Conservation (phyloP, 2,329 filamentous ascomycete genomes). For the Lachnellula occidentalis region DNA sequence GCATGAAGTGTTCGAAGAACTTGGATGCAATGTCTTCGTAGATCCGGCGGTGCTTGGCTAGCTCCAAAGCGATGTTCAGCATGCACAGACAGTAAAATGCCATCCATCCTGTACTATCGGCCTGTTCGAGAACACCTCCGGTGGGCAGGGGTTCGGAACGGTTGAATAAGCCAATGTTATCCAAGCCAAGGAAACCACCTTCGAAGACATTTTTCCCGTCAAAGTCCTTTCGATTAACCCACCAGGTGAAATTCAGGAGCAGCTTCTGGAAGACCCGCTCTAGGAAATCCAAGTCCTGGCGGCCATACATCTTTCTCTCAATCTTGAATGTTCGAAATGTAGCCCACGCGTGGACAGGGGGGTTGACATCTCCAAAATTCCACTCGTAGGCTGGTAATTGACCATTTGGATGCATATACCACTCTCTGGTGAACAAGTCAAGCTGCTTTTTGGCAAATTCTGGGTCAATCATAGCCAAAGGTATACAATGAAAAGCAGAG, state of each 20-base stretch:
- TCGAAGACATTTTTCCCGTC: slow-evolving; percentile 98
- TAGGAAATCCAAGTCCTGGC: slow-evolving; percentile 90
- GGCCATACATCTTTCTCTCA: slow-evolving; percentile 92
- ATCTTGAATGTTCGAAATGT: slow-evolving; percentile 97
- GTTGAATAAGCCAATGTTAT: slow-evolving; percentile 98
- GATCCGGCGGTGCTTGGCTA: slow-evolving; percentile 89
- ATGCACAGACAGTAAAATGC: slow-evolving; percentile 95
- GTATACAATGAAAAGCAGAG: slow-evolving; percentile 93
- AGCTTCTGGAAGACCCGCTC: slow-evolving; percentile 96
- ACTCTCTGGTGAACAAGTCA: slow-evolving; percentile 91
- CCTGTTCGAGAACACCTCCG: slow-evolving; percentile 88
- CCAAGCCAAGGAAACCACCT: slow-evolving; percentile 87
- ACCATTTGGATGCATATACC: slow-evolving; percentile 98
- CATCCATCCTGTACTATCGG: slow-evolving; percentile 98
- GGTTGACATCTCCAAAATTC: slow-evolving; percentile 98
- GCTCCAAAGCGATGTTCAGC: slow-evolving; percentile 92
- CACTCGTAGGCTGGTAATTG: slow-evolving; percentile 90
- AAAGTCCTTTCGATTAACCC: slow-evolving; percentile 93
- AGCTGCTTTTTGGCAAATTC: slow-evolving; percentile 98
- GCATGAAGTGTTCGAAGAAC: slow-evolving; percentile 97
- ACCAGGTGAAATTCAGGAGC: slow-evolving; percentile 96
- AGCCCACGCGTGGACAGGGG: slow-evolving; percentile 93
- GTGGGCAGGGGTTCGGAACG: slow-evolving; percentile 92
- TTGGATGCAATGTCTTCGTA: slow-evolving; percentile 98
- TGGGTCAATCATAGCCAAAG: slow-evolving; percentile 92